Base-by-base conservation (phyloP, 2,329 filamentous ascomycete genomes). In the Botrytis medusae region DNA sequence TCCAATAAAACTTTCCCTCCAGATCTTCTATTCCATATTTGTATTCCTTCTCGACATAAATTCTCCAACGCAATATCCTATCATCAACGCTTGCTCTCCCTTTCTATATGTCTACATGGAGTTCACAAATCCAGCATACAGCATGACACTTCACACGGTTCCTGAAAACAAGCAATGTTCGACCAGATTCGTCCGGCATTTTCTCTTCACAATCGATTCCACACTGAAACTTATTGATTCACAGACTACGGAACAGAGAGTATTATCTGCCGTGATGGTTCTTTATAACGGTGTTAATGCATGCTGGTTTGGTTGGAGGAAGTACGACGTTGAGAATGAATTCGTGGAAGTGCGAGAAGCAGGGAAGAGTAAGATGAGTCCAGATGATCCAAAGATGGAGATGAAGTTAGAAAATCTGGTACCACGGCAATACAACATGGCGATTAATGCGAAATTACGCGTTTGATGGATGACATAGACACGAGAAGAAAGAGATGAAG, bases 291-390 rank as follows among this genome's bases (percentile, higher is more conserved):
- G 51, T 18, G 14, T 29, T 7, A 29, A 57, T 57, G 25, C n/a
- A 18, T 57, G n/a, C 51, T 57, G n/a, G n/a, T 57, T 29, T 57
- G 51, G 51, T 57, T 32, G n/a, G n/a, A 57, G n/a, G n/a, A 57
- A 57, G 14, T 5, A 51, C n/a, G 14, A 18, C 6, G 6, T 29
- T 57, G 51, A 57, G 16, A 29, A 18, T 29, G 14, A 2, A 29
- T 4, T 16, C 3, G 14, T 57, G n/a, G n/a, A 29, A 18, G 51
- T 29, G 51, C 51, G 6, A 32, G 2, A n/a, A 14, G 16, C 10
- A 2, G 34, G 14, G 22, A 40, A 37, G 12, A 34, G 0, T 12
- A 16, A 0, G 12, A 57, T 32, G 14, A 57, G 8, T 4, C 0
- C 4, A 6, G 59, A 61, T 22, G 34, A 61, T 25, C 14, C 16